phyloP scores from a whole-genome alignment of 768 basidiomycete genomes.

The Cytidiella melzeri region DNA sequence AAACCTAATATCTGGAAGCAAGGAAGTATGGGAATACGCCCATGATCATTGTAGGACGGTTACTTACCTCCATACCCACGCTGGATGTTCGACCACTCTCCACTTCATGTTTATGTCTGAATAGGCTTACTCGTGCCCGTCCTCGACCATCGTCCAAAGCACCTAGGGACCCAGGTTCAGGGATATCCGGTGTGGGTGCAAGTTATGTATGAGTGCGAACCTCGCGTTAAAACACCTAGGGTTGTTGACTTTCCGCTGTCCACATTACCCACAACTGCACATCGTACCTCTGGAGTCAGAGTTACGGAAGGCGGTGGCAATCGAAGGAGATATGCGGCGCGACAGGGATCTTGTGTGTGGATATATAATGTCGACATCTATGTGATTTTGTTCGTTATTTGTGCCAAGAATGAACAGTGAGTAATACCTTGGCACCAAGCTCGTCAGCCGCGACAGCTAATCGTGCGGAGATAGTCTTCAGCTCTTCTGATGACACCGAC shows the following conservation, averaged over 20 bases:
- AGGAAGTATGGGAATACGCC: neutral
- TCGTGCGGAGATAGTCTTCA: constrained; percentile 39
- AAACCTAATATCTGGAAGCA: constrained; percentile 78
- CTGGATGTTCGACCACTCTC: constrained; percentile 94
- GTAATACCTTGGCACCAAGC: constrained; percentile 75
- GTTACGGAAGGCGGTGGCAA: constrained; percentile 73
- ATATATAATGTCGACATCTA: constrained; percentile 57
- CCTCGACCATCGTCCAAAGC: constrained; percentile 78
- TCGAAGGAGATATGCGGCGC: constrained; percentile 58
- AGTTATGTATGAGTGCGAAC: constrained; percentile 32
- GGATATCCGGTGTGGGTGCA: constrained; percentile 18
- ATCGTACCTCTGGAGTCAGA: constrained; percentile 84
- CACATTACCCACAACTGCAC: constrained; percentile 94
- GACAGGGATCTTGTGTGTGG: constrained; percentile 39
- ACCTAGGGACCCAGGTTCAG: constrained; percentile 37
- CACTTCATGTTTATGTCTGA: constrained; percentile 96
- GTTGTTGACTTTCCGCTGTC: constrained; percentile 94
- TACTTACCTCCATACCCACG: constrained; percentile 89
- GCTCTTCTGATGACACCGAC: constrained; percentile 42
- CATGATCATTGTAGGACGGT: too few relatives aligned
- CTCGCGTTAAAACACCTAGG: constrained; percentile 91
- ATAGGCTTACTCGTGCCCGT: constrained; percentile 79
- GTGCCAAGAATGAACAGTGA: too few relatives aligned
- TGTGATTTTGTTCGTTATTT: too few relatives aligned
- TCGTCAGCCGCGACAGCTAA: constrained; percentile 58